Evolutionary conservation across 164 flowering plant genomes (phyloP).

Genomic region (Dillenia suffruticosa): DNA sequence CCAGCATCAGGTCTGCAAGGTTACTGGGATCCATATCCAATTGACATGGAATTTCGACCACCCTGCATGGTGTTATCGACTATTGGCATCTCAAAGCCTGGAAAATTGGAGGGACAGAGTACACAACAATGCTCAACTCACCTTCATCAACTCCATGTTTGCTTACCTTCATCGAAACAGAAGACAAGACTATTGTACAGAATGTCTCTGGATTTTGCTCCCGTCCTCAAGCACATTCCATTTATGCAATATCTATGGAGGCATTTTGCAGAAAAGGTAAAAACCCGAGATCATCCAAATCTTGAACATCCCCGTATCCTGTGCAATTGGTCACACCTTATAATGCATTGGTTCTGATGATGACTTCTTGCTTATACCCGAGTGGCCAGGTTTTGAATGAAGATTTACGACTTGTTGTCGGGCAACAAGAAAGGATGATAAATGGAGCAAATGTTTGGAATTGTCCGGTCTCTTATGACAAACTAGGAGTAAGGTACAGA

Average conservation of each 20-base stretch:
- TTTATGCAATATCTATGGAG: slow-evolving; percentile 86
- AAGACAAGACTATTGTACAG: slow-evolving; percentile 85
- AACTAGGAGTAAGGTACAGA: slow-evolving; percentile 91
- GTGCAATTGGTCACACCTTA: too few species aligned
- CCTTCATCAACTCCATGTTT: slow-evolving; percentile 96
- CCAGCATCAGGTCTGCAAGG: slow-evolving; percentile 96
- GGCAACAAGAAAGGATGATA: slow-evolving; percentile 91
- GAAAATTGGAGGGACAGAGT: slow-evolving; percentile 84
- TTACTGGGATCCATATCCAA: slow-evolving; percentile 98
- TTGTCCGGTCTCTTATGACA: slow-evolving; percentile 83
- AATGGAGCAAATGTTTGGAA: slow-evolving; percentile 94
- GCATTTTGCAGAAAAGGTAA: slow-evolving; percentile 94
- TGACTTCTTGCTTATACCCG: too few species aligned
- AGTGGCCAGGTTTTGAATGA: slow-evolving; percentile 76
- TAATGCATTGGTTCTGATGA: too few species aligned
- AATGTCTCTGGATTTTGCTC: slow-evolving; percentile 98
- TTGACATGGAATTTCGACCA: slow-evolving; percentile 97
- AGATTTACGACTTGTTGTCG: slow-evolving; percentile 85
- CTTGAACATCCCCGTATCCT: too few species aligned
- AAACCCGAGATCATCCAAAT: neutral
- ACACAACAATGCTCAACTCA: slow-evolving; percentile 81
- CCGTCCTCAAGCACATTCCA: slow-evolving; percentile 73
- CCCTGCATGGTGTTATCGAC: slow-evolving; percentile 97
- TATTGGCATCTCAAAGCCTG: slow-evolving; percentile 95
- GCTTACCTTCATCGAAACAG: slow-evolving; percentile 73